phyloP scores from a whole-genome alignment of 208 protist genomes.

The Phytomonas francai region DNA sequence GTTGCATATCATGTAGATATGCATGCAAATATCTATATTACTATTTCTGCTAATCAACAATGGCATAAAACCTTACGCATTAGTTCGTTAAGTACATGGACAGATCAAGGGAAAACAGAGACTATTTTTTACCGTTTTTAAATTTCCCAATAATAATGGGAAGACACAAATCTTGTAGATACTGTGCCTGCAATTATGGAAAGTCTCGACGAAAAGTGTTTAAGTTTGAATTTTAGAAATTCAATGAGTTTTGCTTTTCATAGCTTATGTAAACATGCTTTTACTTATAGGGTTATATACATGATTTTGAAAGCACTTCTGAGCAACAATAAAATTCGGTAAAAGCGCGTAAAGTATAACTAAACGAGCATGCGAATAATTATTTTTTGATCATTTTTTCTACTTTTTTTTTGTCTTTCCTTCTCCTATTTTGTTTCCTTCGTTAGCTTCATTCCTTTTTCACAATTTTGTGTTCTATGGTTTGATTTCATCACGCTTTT shows the following conservation, averaged over 20 bases:
- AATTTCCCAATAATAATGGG: background rate
- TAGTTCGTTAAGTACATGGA: background rate
- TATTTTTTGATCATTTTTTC: constrained; percentile 12
- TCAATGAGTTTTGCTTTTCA: constrained; percentile 3
- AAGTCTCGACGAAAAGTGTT: background rate
- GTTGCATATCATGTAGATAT: background rate
- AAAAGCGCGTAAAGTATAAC: background rate
- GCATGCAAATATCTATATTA: constrained; percentile 4
- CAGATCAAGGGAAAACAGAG: background rate
- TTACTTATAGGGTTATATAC: constrained; percentile 21
- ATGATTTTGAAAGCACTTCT: constrained; percentile 10
- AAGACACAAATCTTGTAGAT: background rate
- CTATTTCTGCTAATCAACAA: constrained; percentile 6
- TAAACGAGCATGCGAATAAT: background rate
- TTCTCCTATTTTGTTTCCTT: constrained; percentile 5
- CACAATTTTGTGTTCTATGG: background rate
- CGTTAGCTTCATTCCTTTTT: constrained; percentile 14
- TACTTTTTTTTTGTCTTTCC: constrained; percentile 14
- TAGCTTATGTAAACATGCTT: constrained; percentile 11
- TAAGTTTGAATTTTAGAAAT: constrained; percentile 4
- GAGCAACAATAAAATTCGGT: constrained; percentile 7
- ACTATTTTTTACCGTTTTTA: background rate
- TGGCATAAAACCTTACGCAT: constrained; percentile 1
- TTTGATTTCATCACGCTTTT: background rate
- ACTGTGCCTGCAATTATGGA: background rate